phyloP scores from a whole-genome alignment of 1,284 basidiomycete genomes.

The Cryptococcus wingfieldii region DNA sequence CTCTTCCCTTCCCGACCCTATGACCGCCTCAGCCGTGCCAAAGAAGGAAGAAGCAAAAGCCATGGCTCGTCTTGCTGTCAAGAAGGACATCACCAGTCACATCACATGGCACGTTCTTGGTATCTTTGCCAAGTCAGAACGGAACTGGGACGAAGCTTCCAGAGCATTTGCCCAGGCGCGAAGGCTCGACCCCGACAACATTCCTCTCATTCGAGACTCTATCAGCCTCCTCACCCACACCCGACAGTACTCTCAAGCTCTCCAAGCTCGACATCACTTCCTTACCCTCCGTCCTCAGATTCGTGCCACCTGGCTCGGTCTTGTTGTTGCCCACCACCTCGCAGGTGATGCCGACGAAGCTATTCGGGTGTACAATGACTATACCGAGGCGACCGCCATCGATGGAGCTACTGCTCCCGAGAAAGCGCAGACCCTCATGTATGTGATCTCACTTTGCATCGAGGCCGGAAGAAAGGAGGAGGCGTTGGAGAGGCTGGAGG shows the following conservation, averaged over 20 bases:
- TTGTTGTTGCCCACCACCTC: slow-evolving; percentile 85
- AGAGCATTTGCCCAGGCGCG: slow-evolving; percentile 62
- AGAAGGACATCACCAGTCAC: slow-evolving; percentile 84
- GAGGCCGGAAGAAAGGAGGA: slow-evolving; percentile 58
- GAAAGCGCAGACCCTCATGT: slow-evolving; percentile 77
- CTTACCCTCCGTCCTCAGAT: slow-evolving; percentile 75
- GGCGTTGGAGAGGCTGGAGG: slow-evolving; percentile 61
- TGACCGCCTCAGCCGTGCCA: slow-evolving; percentile 54
- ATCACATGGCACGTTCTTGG: slow-evolving; percentile 99
- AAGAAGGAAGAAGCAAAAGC: slow-evolving; percentile 68
- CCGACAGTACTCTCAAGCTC: slow-evolving; percentile 72
- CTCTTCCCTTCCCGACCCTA: slow-evolving; percentile 45
- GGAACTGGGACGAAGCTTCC: slow-evolving; percentile 55
- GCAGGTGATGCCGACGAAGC: slow-evolving; percentile 71
- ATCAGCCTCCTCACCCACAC: slow-evolving; percentile 87
- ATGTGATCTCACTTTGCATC: slow-evolving; percentile 74
- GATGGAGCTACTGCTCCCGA: slow-evolving; percentile 58
- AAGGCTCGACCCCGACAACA: slow-evolving; percentile 85
- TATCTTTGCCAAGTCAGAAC: slow-evolving; percentile 69
- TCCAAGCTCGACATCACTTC: slow-evolving; percentile 78
- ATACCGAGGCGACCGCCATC: slow-evolving; percentile 52
- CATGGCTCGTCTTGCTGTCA: slow-evolving; percentile 83
- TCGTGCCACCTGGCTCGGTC: slow-evolving; percentile 83
- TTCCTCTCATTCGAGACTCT: slow-evolving; percentile 88
- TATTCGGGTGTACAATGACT: slow-evolving; percentile 65